phyloP scores from a whole-genome alignment of 73 alveolate genomes.

The Paramecium bursaria region DNA sequence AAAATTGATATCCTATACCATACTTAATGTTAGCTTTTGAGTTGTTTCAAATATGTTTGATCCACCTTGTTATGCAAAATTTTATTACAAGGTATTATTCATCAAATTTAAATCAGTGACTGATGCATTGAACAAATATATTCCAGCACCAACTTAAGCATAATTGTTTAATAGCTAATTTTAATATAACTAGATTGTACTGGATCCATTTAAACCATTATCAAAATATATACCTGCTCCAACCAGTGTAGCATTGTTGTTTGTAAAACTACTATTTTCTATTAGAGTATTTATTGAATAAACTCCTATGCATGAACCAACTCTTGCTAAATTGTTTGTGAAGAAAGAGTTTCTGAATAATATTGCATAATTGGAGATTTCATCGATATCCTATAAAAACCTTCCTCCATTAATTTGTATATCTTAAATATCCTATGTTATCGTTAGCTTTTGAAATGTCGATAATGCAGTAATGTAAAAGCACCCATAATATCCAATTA shows the following conservation, averaged over 20 bases:
- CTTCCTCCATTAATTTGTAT: too few species aligned
- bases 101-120: constrained; percentile 1
- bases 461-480: neutral
- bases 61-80: neutral
- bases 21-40: neutral
- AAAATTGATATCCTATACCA: neutral
- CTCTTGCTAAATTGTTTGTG: too few species aligned
- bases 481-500: constrained; percentile 50
- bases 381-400: too few species aligned
- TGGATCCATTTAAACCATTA: neutral
- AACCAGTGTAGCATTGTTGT: constrained; percentile 24
- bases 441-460: too few species aligned
- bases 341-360: too few species aligned
- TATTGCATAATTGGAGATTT: too few species aligned
- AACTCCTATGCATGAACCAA: too few species aligned
- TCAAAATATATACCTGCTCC: constrained; percentile 31
- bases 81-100: neutral
- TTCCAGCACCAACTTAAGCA: constrained; percentile 51
- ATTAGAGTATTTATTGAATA: too few species aligned
- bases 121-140: neutral
- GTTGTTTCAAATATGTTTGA: constrained; percentile 1
- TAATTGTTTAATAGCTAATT: neutral
- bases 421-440: too few species aligned
- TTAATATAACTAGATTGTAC: neutral
- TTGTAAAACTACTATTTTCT: too few species aligned